Evolutionary conservation across 2,329 filamentous ascomycete species (phyloP).

Genomic region (Zymoseptoria passerinii): DNA sequence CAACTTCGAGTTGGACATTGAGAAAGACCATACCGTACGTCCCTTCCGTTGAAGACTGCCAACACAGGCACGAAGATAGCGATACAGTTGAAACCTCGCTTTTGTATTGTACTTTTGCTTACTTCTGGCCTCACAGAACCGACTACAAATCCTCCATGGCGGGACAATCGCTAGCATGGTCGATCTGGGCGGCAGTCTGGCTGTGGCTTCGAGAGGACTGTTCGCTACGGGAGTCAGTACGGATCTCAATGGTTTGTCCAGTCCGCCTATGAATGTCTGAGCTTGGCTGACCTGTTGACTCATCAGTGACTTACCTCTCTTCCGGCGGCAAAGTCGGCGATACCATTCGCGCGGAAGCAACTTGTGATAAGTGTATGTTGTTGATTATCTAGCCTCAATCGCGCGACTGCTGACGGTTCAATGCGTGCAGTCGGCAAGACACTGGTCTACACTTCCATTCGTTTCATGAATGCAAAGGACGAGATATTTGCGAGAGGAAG

Average conservation of each 20-base stretch:
- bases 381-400: no score
- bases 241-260: constrained; percentile 48
- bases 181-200: constrained; percentile 58
- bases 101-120: not conserved
- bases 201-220: constrained; percentile 56
- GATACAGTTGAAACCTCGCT: not conserved
- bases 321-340: constrained; percentile 58
- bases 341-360: constrained; percentile 42
- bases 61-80: not conserved
- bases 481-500: constrained; percentile 57
- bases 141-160: constrained; percentile 66
- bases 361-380: constrained; percentile 57
- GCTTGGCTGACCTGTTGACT: not conserved
- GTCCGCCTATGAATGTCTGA: not conserved
- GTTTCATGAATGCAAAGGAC: constrained; percentile 51
- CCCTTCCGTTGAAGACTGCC: not conserved
- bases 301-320: constrained; percentile 52
- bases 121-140: constrained; percentile 52
- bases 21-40: constrained; percentile 64
- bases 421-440: constrained; percentile 51
- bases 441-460: constrained; percentile 54
- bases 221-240: constrained; percentile 60
- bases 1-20: constrained; percentile 67
- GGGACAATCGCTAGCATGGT: constrained; percentile 71
- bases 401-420: not conserved